Conservation (phyloP, 768 basidiomycete genomes). For the Tulasnella sp. region DNA sequence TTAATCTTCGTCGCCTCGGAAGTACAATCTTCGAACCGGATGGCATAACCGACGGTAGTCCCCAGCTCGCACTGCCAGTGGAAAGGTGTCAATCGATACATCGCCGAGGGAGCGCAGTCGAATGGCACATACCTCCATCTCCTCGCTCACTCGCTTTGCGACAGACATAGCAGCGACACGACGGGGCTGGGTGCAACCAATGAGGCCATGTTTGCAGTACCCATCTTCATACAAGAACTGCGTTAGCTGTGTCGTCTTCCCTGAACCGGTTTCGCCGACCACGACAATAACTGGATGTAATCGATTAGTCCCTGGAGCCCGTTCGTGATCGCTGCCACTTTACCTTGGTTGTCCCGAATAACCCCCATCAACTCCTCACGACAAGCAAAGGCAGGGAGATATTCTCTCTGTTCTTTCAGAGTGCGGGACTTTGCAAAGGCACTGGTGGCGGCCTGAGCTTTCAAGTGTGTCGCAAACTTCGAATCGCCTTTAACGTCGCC, state of each 20-base stretch:
- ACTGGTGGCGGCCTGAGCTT: conserved; percentile 74
- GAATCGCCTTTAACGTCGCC: conserved; percentile 72
- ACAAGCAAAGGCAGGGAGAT: conserved; percentile 96
- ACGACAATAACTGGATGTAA: conserved; percentile 75
- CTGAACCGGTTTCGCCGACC: conserved; percentile 99
- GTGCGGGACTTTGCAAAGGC: conserved; percentile 80
- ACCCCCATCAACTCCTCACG: conserved; percentile 88
- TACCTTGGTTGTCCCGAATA: conserved; percentile 94
- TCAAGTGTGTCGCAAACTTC: conserved; percentile 95
- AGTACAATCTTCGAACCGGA: conserved; percentile 98
- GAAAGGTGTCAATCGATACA: conserved; percentile 22
- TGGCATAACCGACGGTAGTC: conserved; percentile 90
- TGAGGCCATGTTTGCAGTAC: conserved; percentile 83
- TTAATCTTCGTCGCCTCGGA: conserved; percentile 94
- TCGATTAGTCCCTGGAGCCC: background rate
- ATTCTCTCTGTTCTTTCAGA: conserved; percentile 93
- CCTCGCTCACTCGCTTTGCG: conserved; percentile 99
- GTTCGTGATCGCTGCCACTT: too few relatives aligned
- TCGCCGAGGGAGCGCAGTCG: conserved; percentile 20
- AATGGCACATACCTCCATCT: conserved; percentile 79
- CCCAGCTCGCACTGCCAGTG: conserved; percentile 78
- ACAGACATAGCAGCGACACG: conserved; percentile 99
- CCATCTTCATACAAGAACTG: conserved; percentile 98
- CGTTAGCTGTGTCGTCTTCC: conserved; percentile 94
- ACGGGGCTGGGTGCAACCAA: conserved; percentile 97